Evolutionary conservation across 2,329 filamentous ascomycete species (phyloP), one percentile per base, ranked within the genome.

Genomic region (Clarireedia monteithiana): DNA sequence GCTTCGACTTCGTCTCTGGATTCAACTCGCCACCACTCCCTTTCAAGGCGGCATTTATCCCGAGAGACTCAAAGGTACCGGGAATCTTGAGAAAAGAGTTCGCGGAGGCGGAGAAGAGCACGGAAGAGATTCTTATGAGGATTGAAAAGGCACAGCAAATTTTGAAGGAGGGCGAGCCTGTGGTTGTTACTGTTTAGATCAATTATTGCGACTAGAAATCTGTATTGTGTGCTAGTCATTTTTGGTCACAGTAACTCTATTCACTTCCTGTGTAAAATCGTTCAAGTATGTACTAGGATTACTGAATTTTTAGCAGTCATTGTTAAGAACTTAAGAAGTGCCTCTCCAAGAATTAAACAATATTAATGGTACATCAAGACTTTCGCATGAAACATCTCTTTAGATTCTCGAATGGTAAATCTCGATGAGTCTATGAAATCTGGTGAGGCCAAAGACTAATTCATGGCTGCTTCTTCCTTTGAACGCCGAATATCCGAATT

Each of bases 321-420:
- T 30, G 27, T 30, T 30, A 30, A 30, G 27, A 30, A 30, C 9
- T 30, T 30, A 30, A 30, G 27, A 30, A 30, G 10, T 30, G 27
- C 27, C 10, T 30, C 27, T 30, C 27, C 10, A 9, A 30, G 27
- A 30, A 30, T 30, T 6, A 30, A 7, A 30, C 7, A 7, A 9
- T 30, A 30, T 30, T 7, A 30, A 30, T 30, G 27, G 27, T 30
- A 30, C 27, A 30, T 62, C 40, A 15, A 56, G 48, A 6, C 53
- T 58, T 14, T 75, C 1, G 69, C 70, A 30, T 68, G 60, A 48
- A 63, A 68, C 47, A 74, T 74, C n/a, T 70, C 68, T 46, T 68
- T 63, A 6, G 76, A 77, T 55, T 75, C 69, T 26, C 71, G 70
- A 5, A 64, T 59, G 7, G 62, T 57, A n/a, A 50, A 36, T 49